Evolutionary conservation across 192 early-diverging fungal genomes (phyloP), one percentile per base, ranked within the genome.

Genomic region (Geosiphon pyriformis): DNA sequence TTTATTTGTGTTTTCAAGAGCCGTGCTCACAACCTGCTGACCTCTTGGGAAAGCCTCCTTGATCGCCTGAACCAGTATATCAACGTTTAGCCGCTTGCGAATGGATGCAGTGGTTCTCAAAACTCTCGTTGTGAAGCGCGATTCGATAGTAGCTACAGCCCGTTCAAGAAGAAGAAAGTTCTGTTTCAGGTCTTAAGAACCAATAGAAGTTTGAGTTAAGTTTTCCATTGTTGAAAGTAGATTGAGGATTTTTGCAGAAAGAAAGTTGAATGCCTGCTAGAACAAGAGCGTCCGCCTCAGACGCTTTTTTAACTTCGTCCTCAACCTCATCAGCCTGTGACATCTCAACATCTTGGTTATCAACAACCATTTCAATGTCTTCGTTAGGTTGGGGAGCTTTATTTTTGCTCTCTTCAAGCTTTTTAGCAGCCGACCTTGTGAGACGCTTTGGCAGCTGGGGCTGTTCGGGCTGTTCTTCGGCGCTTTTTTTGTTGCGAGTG

Each of bases 101-200:
- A 94, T 77, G 1, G 89, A 81, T 25, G 89, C 85, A 20, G 89
- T 84, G 18, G 88, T 86, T 57, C 96, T 84, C 48, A 98, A 70
- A 18, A 90, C 96, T 48, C 96, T 88, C 34, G 91, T 90, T 20
- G 87, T 90, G 72, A 90, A 97, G 52, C 95, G 88, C 32, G 87
- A 71, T 72, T 98, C 96, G 51, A 92, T 79, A 23, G 91, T 84
- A 33, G 89, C 75, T 10, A 92, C 93, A 54, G 89, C 89, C 56
- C 86, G 78, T 73, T 94, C 91, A 61, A 98, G 75, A 35, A 96
- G 78, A n/a, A 70, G 65, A 72, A 94, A 82, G 74, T 92, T 91
- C 62, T 90, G 89, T 67, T 89, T 89, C 60, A 96, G 82, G 76
- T 98, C 96, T 96, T 77, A 22, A 33, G 32, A 32, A 34, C 32